Conservation (phyloP, 2,329 filamentous ascomycete genomes). For the Pestalotiopsis sp. region DNA sequence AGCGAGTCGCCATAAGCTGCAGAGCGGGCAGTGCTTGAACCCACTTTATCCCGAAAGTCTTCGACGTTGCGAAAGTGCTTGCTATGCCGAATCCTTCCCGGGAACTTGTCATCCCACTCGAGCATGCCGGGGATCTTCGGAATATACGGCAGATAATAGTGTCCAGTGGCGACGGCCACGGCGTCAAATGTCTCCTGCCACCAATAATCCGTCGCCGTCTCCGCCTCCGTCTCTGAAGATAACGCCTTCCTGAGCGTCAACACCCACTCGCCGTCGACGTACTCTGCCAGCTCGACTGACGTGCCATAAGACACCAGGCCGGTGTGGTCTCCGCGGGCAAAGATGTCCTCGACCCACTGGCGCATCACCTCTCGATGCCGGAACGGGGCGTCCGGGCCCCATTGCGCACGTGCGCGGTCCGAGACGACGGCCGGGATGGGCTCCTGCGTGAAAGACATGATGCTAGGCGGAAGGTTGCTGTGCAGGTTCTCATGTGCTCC, state of each 20-base stretch:
- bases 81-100: conserved; percentile 55
- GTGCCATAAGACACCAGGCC: conserved; percentile 57
- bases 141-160: conserved; percentile 60
- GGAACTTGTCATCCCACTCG: conserved; percentile 43
- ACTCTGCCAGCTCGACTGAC: conserved; percentile 60
- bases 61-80: conserved; percentile 54
- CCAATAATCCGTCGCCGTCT: conserved; percentile 54
- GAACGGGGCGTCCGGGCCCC: conserved; percentile 63
- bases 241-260: conserved; percentile 49
- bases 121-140: conserved; percentile 48
- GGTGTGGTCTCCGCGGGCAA: conserved; percentile 55
- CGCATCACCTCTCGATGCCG: conserved; percentile 60
- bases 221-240: conserved; percentile 21
- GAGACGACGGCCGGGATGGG: conserved; percentile 47
- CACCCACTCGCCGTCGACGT: conserved; percentile 51
- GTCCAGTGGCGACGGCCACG: conserved; percentile 60
- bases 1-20: neutral
- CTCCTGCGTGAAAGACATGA: conserved; percentile 63
- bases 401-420: conserved; percentile 43
- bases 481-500: conserved; percentile 9
- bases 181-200: conserved; percentile 65
- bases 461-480: conserved; percentile 11
- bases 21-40: conserved; percentile 6
- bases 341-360: conserved; percentile 53
- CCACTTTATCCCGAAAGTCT: conserved; percentile 46